A percentile compares a stretch with the other conserved stretches of the same genome.
These are phyloP conservation scores for Diphasiastrum complanatum DNA, from an alignment of 83 land plant species.

Conservation along the genomic window DNA sequence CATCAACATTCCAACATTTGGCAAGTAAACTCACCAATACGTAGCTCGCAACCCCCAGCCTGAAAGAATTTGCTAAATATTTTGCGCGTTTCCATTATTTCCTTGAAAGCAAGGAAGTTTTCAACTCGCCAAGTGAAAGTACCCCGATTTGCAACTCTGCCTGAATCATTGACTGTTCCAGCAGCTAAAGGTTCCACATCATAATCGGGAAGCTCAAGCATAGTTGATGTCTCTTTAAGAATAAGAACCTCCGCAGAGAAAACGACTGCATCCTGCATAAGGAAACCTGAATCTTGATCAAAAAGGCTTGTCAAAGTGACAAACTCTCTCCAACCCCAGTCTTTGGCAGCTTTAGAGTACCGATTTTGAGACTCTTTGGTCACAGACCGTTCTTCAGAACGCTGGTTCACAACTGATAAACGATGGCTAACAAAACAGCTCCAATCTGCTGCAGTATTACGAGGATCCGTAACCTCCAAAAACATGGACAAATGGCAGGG, in stretches of 20 bases:
- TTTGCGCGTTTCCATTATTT: constrained; percentile 95
- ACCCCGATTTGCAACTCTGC: constrained; percentile 41
- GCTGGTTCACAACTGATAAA: constrained; percentile 87
- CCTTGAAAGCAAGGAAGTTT: constrained; percentile 92
- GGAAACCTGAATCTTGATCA: constrained; percentile 95
- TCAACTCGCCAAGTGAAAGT: constrained; percentile 93
- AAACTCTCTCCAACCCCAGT: constrained; percentile 99
- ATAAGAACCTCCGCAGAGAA: constrained; percentile 98
- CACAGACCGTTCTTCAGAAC: constrained; percentile 82
- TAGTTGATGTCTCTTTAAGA: constrained; percentile 76
- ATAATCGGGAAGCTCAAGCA: constrained; percentile 55
- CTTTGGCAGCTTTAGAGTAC: constrained; percentile 95
- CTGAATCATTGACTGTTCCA: constrained; percentile 32
- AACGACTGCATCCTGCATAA: constrained; percentile 85
- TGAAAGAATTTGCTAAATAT: constrained; percentile 98
- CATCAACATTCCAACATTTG: too few species aligned
- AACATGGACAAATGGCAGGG: constrained; percentile 96
- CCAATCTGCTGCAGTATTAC: constrained; percentile 75
- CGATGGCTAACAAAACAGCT: constrained; percentile 98
- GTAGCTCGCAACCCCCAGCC: constrained; percentile 96
- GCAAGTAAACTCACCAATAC: constrained; percentile 66
- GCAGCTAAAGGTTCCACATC: constrained; percentile 35
- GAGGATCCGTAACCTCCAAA: constrained; percentile 95
- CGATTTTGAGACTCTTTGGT: constrained; percentile 97
- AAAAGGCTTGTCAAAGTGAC: constrained; percentile 96